Evolutionary conservation across 257 asterid species (phyloP).

Genomic region (Rauvolfia tetraphylla): DNA sequence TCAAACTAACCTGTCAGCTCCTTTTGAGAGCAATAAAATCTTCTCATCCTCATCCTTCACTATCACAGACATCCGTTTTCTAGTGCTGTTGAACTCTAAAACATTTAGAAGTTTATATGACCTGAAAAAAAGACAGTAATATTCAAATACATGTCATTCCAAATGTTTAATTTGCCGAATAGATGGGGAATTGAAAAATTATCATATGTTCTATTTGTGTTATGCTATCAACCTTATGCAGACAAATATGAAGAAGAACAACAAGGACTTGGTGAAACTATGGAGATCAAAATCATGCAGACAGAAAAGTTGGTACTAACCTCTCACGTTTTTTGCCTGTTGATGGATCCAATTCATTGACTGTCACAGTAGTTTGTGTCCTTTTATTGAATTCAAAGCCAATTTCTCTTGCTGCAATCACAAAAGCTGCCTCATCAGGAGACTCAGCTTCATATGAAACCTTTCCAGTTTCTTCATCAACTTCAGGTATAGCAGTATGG

Average conservation of each 20-base stretch:
- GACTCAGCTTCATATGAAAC: constrained; percentile 91
- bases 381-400: constrained; percentile 83
- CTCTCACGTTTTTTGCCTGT: constrained; percentile 63
- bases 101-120: constrained; percentile 63
- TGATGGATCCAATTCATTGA: constrained; percentile 55
- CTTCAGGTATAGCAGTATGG: constrained; percentile 91
- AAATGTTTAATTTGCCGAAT: background rate
- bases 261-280: background rate
- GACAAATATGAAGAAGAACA: background rate
- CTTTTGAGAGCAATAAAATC: constrained; percentile 73
- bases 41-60: constrained; percentile 76
- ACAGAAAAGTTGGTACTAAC: constrained; percentile 35
- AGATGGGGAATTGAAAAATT: background rate
- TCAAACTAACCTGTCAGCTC: constrained; percentile 83
- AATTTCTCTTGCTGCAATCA: constrained; percentile 85
- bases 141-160: background rate
- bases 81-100: constrained; percentile 71
- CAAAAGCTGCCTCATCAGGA: constrained; percentile 97
- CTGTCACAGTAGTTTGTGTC: constrained; percentile 63
- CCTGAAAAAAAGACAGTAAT: constrained; percentile 43
- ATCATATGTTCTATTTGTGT: background rate
- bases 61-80: constrained; percentile 94
- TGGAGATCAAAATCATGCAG: background rate
- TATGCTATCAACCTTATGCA: background rate
- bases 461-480: constrained; percentile 57